Evolutionary conservation across 345 rosid genomes (phyloP), one percentile per base, ranked within the genome.

Genomic region (Boechera divaricarpa): DNA sequence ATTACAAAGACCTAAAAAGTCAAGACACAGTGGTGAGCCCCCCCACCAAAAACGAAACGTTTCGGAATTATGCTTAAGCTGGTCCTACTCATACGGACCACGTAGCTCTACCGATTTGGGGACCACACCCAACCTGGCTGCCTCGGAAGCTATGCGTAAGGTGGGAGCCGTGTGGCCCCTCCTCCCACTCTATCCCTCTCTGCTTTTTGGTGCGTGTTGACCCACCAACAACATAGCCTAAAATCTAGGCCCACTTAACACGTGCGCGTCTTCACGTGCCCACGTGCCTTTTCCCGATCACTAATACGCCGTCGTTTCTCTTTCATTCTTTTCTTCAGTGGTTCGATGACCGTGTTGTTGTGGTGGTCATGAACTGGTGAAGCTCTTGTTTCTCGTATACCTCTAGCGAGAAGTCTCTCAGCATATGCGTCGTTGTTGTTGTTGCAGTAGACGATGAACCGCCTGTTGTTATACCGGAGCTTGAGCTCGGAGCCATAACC

Each of bases 361-460:
- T 71, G 12, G 72, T 73, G 56, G 79, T 70, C 92, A 86, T 82
- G 83, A 89, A 83, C 77, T 85, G 92, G 29, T 77, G 79, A 28
- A 87, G 90, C 82, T 93, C 92, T 64, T 85, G 87, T 51, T 86
- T 86, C 11, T 93, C 91, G 83, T 80, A 86, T 77, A 87, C 85
- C 85, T 89, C 94, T 74, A 89, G 64, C 6, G 97, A 89, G 70
- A 93, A 88, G 73, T 91, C 95, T 67, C 95, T 80, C 1, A 91
- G 89, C 86, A 75, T 87, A 68, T 85, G 88, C 5, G 93, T 80
- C 3, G 82, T 61, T 0, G 77, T 36, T 0, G 77, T 36, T 1
- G 26, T 32, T 0, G 21, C 11, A 6, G 60, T 4, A 0, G 69
- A n/a, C 13, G 78, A 57, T 13, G 82, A 48, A 5, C 84, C 84